Evolutionary conservation across 495 filamentous ascomycete species (phyloP).

Genomic region (Trichocladium uniseriatum): DNA sequence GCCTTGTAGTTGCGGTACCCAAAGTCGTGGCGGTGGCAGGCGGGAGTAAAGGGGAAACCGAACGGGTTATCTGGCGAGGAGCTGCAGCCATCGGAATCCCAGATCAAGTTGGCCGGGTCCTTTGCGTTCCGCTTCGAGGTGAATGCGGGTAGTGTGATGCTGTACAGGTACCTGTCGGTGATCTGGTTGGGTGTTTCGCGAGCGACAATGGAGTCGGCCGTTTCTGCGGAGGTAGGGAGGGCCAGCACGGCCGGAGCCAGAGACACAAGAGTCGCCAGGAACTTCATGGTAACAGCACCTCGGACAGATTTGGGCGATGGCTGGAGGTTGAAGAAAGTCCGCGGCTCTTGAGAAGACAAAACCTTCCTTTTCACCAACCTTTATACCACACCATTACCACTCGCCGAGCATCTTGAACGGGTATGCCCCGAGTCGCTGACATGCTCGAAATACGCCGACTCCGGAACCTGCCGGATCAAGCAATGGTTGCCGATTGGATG

Average conservation of each 20-base stretch:
- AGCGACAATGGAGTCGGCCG: not conserved
- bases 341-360: no score
- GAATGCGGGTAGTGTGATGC: constrained; percentile 21
- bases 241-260: constrained; percentile 14
- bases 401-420: no score
- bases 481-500: constrained; percentile 2
- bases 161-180: constrained; percentile 32
- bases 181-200: constrained; percentile 11
- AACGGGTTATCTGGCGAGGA: constrained; percentile 33
- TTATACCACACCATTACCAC: no score
- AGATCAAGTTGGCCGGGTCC: constrained; percentile 26
- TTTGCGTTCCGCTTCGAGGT: constrained; percentile 16
- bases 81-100: constrained; percentile 35
- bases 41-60: constrained; percentile 33
- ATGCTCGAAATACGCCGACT: no score
- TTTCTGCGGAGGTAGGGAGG: constrained; percentile 9
- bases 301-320: no score
- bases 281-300: constrained; percentile 19
- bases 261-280: constrained; percentile 15
- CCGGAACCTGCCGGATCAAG: constrained; percentile 13
- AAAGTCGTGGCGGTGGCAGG: constrained; percentile 41
- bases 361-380: no score
- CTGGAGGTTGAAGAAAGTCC: no score
- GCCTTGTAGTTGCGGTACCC: constrained; percentile 38
- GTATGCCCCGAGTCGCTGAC: no score